Conservation (phyloP, 2,329 filamentous ascomycete species). For the Bipolaris gigantea region DNA sequence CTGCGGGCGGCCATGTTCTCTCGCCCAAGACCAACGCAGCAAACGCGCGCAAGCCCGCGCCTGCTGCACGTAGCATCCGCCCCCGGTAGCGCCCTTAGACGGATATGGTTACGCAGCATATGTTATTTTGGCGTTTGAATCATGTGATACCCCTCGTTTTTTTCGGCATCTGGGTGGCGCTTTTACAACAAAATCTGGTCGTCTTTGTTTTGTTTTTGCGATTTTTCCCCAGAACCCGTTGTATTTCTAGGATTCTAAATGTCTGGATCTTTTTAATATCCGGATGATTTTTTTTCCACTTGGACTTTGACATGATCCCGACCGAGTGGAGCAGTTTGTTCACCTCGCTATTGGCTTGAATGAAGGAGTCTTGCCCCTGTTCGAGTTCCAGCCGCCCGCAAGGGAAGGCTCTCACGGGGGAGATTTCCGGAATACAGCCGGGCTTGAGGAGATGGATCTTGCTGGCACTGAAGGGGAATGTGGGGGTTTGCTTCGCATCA, state of each 20-base stretch:
- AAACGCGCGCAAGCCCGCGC: conserved; percentile 21
- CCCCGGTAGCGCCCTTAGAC: conserved; percentile 25
- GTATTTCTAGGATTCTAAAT: neutral
- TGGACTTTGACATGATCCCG: neutral
- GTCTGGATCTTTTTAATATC: too few species aligned
- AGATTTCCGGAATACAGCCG: conserved; percentile 16
- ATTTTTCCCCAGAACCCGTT: too few species aligned
- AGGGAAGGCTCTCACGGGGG: conserved; percentile 20
- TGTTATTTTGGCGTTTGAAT: conserved; percentile 16
- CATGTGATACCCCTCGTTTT: conserved; percentile 14
- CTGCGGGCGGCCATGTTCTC: conserved; percentile 19
- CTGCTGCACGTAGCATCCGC: conserved; percentile 22
- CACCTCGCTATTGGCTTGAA: conserved; percentile 17
- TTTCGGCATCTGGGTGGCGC: conserved; percentile 13
- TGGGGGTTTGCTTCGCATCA: too few species aligned
- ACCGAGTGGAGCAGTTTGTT: neutral
- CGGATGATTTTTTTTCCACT: too few species aligned
- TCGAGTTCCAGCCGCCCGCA: conserved; percentile 18
- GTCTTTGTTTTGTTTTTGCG: too few species aligned
- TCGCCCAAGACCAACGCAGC: conserved; percentile 30
- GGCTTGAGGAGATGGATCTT: neutral
- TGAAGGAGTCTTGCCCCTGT: neutral
- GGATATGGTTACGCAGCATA: conserved; percentile 13
- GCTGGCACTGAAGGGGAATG: neutral
- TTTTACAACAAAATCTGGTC: neutral